phyloP scores from a whole-genome alignment of 1,284 basidiomycete genomes.

The Sporisorium iseilematis-ciliati region DNA sequence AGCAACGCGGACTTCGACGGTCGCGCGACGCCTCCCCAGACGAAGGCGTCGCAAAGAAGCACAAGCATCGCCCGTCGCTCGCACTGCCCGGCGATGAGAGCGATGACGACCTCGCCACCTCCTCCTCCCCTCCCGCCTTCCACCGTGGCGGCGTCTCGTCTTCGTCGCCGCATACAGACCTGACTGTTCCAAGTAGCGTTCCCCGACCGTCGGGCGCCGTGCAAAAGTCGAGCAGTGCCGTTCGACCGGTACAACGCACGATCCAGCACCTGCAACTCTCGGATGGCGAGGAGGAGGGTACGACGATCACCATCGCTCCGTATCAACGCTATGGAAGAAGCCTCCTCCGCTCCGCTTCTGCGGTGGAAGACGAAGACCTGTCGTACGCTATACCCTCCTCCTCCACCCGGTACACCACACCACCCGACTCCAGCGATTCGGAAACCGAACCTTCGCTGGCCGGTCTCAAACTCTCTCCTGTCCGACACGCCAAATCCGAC shows the following conservation, averaged over 20 bases:
- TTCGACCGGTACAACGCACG: background rate
- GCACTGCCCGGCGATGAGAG: slow-evolving; percentile 15
- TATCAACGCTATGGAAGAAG: slow-evolving; percentile 42
- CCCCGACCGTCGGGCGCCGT: too few relatives aligned
- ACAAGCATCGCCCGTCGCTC: slow-evolving; percentile 5
- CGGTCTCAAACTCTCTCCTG: slow-evolving; percentile 31
- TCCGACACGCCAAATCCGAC: slow-evolving; percentile 15
- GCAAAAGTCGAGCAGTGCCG: too few relatives aligned
- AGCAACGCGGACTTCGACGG: slow-evolving; percentile 21
- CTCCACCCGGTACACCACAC: background rate
- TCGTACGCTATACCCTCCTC: too few relatives aligned
- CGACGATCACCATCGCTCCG: slow-evolving; percentile 39
- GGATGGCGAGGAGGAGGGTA: slow-evolving; percentile 21
- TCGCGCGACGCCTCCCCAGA: slow-evolving; percentile 11
- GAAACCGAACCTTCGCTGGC: slow-evolving; percentile 22
- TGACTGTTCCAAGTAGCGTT: slow-evolving; percentile 33
- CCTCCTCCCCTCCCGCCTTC: slow-evolving; percentile 25
- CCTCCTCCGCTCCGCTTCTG: slow-evolving; percentile 12
- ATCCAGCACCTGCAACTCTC: slow-evolving; percentile 9
- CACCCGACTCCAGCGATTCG: background rate
- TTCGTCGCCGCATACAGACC: slow-evolving; percentile 35
- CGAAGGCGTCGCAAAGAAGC: slow-evolving; percentile 11
- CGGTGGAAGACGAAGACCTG: slow-evolving; percentile 28
- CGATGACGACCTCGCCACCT: slow-evolving; percentile 3
- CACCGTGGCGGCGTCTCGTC: background rate